These are phyloP conservation scores for Paracoccidioides brasiliensis DNA, from an alignment of 2,329 filamentous ascomycete genomes.

Conservation along the genomic window DNA sequence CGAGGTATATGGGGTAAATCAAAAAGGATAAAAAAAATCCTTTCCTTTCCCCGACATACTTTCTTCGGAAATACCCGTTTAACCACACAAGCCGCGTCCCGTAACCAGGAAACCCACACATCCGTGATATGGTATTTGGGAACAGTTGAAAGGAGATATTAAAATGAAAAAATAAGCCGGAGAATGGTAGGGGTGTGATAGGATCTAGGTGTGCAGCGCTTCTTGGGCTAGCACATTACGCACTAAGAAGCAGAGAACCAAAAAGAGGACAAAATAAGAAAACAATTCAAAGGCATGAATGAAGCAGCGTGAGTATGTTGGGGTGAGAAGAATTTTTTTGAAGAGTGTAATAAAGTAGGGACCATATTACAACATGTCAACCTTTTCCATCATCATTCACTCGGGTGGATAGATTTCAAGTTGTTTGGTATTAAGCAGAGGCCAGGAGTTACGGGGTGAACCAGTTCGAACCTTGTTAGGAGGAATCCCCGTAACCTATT, in stretches of 20 bases:
- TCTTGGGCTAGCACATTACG: too few species aligned
- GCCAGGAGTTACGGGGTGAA: not conserved
- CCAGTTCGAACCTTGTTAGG: not conserved
- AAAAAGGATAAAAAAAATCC: not conserved
- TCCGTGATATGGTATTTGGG: too few species aligned
- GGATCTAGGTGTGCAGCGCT: too few species aligned
- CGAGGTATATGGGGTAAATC: not conserved
- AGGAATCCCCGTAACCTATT: not conserved
- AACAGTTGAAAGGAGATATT: not conserved
- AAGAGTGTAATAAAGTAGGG: not conserved
- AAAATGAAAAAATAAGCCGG: not conserved
- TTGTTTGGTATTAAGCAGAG: not conserved
- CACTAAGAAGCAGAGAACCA: too few species aligned
- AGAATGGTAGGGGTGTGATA: not conserved
- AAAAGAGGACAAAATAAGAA: not conserved
- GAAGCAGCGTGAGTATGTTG: not conserved
- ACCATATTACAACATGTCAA: not conserved
- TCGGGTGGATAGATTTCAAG: not conserved
- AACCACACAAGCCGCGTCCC: too few species aligned
- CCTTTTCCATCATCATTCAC: not conserved
- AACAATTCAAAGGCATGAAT: not conserved
- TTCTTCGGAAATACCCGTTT: too few species aligned
- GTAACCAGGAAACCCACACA: not conserved
- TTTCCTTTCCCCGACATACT: not conserved
- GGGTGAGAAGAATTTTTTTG: too few species aligned